Percentiles rank a stretch among this genome's conserved stretches.
Evolutionary conservation across 139 green algal species (phyloP).

Genomic region (Desmodesmus armatus): DNA sequence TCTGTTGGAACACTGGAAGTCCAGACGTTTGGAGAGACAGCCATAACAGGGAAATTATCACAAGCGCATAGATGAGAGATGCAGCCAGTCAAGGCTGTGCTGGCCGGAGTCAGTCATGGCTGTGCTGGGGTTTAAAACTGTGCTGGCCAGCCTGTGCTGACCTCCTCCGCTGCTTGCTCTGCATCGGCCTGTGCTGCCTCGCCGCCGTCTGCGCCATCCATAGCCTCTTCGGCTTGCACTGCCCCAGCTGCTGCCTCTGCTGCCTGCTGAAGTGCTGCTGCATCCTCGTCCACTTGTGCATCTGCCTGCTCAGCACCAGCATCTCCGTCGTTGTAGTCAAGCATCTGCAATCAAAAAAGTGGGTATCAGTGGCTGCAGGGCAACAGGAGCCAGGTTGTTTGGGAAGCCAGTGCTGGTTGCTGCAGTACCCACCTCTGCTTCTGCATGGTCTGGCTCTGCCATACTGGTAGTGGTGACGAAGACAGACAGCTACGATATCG

Average conservation of each 20-base stretch:
- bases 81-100: too few species aligned
- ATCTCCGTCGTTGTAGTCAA: conserved; percentile 34
- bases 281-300: background rate
- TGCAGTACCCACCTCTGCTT: conserved; percentile 10
- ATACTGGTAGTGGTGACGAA: background rate
- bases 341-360: conserved; percentile 4
- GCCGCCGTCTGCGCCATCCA: background rate
- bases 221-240: background rate
- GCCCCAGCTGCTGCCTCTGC: background rate
- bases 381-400: too few species aligned
- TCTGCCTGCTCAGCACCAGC: conserved; percentile 19
- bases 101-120: too few species aligned
- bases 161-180: background rate
- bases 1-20: too few species aligned
- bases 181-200: background rate
- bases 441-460: background rate
- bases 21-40: too few species aligned
- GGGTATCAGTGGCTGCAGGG: too few species aligned
- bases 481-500: background rate
- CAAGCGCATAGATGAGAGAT: too few species aligned
- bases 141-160: too few species aligned
- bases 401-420: background rate
- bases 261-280: background rate
- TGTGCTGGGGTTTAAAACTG: too few species aligned
- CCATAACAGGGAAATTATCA: too few species aligned